These are phyloP conservation scores for Nowakowskiella sp. DNA, from an alignment of 192 early-diverging fungal species.

Conservation along the genomic window DNA sequence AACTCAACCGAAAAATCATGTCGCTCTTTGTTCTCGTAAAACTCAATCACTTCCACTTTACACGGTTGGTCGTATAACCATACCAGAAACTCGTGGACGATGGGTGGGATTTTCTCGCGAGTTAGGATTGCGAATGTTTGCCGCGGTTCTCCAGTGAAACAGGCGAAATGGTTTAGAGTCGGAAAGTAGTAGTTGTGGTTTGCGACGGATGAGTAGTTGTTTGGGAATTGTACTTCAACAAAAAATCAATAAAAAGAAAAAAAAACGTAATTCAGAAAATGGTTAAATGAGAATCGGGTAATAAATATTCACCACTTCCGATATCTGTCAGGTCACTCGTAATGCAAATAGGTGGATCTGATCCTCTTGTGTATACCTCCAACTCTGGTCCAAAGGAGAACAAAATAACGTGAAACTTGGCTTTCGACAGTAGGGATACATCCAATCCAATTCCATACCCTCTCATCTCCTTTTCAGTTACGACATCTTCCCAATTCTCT, in stretches of 20 bases:
- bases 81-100: constrained; percentile 18
- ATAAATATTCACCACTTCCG: no score
- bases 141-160: constrained; percentile 11
- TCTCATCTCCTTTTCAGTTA: not conserved
- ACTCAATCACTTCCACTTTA: constrained; percentile 14
- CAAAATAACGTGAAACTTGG: constrained; percentile 21
- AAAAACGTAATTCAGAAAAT: no score
- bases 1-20: constrained; percentile 26
- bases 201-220: not conserved
- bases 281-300: no score
- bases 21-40: no score
- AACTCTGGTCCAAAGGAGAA: constrained; percentile 27
- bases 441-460: not conserved
- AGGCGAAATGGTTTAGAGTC: constrained; percentile 7
- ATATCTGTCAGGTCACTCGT: no score
- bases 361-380: constrained; percentile 17
- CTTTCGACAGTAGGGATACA: constrained; percentile 3
- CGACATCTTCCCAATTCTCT: no score
- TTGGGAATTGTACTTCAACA: not conserved
- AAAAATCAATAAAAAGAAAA: constrained; percentile 2
- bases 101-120: constrained; percentile 13
- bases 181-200: constrained; percentile 18
- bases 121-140: constrained; percentile 31
- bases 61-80: constrained; percentile 20
- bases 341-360: constrained; percentile 18